phyloP scores from a whole-genome alignment of 106 monocot genomes.

The Agapanthus africanus region DNA sequence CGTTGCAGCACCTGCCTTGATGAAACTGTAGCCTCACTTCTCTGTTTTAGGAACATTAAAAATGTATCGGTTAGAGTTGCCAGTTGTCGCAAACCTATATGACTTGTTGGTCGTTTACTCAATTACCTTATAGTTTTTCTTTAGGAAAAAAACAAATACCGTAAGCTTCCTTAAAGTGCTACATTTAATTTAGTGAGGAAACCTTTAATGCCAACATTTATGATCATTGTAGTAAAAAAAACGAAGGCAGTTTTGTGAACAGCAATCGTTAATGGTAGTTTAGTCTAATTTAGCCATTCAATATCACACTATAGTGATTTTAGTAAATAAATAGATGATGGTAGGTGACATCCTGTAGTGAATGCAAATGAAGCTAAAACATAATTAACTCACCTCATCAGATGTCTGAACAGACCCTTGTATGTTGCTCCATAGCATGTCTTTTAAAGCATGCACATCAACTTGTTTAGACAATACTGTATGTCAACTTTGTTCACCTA shows the following conservation, averaged over 20 bases:
- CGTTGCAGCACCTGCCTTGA: slow-evolving; percentile 39
- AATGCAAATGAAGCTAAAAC: not conserved
- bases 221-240: too few relatives aligned
- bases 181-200: too few relatives aligned
- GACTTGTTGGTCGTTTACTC: too few relatives aligned
- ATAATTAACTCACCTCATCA: not conserved
- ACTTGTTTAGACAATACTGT: slow-evolving; percentile 89
- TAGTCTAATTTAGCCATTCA: too few relatives aligned
- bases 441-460: slow-evolving; percentile 95
- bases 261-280: too few relatives aligned
- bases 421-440: slow-evolving; percentile 63
- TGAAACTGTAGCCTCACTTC: slow-evolving; percentile 27
- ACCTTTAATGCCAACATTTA: too few relatives aligned
- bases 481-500: slow-evolving; percentile 80
- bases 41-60: slow-evolving; percentile 17
- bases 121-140: too few relatives aligned
- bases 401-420: slow-evolving; percentile 23
- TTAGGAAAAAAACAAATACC: too few relatives aligned
- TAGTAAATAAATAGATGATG: not conserved
- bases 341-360: not conserved
- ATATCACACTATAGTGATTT: not conserved
- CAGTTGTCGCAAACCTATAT: too few relatives aligned
- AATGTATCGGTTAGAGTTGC: not conserved
- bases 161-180: too few relatives aligned
- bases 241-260: too few relatives aligned